Evolutionary conservation across 306 rosid genomes (phyloP).

Genomic region (Casuarina cunninghamiana): DNA sequence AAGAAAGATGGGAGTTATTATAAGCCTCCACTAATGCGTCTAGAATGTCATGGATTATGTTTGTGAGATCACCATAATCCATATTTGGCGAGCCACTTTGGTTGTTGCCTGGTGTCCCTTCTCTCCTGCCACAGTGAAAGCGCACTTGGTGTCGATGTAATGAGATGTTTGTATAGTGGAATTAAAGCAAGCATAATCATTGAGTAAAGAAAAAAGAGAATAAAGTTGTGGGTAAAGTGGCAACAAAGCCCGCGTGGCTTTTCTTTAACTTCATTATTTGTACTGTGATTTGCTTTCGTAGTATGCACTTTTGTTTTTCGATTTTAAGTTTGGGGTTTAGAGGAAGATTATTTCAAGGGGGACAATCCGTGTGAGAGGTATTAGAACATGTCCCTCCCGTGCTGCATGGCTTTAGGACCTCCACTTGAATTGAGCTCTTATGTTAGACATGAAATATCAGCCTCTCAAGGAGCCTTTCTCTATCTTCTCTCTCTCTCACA

Average conservation of each 20-base stretch:
- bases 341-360: not conserved
- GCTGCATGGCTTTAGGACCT: not conserved
- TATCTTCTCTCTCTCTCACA: no score
- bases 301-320: not conserved
- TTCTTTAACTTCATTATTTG: conserved; percentile 40
- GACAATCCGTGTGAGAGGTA: not conserved
- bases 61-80: conserved; percentile 25
- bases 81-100: conserved; percentile 26
- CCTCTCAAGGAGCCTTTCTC: no score
- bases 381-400: not conserved
- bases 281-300: conserved; percentile 15
- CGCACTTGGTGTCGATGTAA: conserved; percentile 41
- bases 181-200: conserved; percentile 37
- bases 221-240: conserved; percentile 44
- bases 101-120: conserved; percentile 26
- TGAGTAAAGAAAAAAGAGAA: conserved; percentile 31
- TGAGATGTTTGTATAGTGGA: conserved; percentile 35
- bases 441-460: no score
- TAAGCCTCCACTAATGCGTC: no score
- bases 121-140: conserved; percentile 40
- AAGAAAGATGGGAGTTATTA: no score
- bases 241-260: conserved; percentile 45
- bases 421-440: no score
- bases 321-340: no score
- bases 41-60: no score